Evolutionary conservation across 2,329 filamentous ascomycete genomes (phyloP).

Genomic region (Ascochyta fabae): DNA sequence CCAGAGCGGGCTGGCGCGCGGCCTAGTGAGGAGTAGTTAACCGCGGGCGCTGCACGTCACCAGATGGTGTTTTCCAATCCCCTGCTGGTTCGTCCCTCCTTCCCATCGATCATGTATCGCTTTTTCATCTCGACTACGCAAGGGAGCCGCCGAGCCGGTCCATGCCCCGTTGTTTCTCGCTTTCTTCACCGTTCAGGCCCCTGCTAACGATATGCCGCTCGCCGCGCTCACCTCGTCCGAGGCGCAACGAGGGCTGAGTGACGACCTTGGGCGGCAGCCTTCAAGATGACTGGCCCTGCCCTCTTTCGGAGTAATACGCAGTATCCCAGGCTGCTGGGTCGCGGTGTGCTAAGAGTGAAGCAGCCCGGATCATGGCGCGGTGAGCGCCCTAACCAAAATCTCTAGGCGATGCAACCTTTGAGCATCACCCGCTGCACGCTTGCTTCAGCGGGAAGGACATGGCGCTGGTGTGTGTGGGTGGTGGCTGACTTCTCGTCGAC

Average conservation of each 20-base stretch:
- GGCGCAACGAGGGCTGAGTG: constrained; percentile 16
- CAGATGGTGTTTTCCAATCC: constrained; percentile 31
- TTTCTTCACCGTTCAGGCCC: constrained; percentile 22
- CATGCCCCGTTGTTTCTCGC: constrained; percentile 23
- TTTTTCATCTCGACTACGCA: constrained; percentile 22
- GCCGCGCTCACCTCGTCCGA: constrained; percentile 21
- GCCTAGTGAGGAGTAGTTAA: constrained; percentile 32
- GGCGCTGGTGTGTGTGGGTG: constrained; percentile 25
- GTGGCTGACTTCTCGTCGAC: constrained; percentile 20
- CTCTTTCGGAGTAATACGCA: constrained; percentile 48
- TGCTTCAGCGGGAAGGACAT: constrained; percentile 17
- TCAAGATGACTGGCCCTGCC: constrained; percentile 30
- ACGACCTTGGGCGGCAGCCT: constrained; percentile 15
- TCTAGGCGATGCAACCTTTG: constrained; percentile 38
- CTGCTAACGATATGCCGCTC: constrained; percentile 29
- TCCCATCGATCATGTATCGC: constrained; percentile 27
- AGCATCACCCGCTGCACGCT: constrained; percentile 28
- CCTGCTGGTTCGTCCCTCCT: constrained; percentile 28
- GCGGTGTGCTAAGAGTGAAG: constrained; percentile 29
- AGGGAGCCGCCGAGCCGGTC: constrained; percentile 26
- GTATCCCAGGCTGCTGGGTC: constrained; percentile 41
- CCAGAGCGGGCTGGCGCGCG: constrained; percentile 26
- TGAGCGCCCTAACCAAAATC: constrained; percentile 29
- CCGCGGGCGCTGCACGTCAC: constrained; percentile 47
- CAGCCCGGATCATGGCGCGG: constrained; percentile 42